Evolutionary conservation across 2,329 filamentous ascomycete species (phyloP), one percentile per base, ranked within the genome.

Genomic region (Ophiognomonia clavigignenti-juglandacearum): DNA sequence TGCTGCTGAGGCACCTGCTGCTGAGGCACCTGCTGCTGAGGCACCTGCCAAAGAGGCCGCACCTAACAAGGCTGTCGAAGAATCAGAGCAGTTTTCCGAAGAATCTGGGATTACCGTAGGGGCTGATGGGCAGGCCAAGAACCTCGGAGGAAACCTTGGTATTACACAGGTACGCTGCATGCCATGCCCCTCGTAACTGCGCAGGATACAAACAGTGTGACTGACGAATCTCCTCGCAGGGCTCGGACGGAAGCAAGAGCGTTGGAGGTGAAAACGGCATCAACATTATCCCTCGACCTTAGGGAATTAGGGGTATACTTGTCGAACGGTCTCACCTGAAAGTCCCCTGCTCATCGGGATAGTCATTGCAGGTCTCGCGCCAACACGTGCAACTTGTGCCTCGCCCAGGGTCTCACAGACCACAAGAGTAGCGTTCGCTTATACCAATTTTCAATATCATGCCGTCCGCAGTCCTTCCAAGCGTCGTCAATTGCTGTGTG

Each of bases 1-100:
- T 9, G 22, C 38, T 22, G 37, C 44, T 13, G 37, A 24, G 16
- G 43, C 10, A 6, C 16, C 22, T 2, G 35, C 43, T 8, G 29
- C 44, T 13, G 32, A 40, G 22, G n/a, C 34, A 16, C 31, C 32
- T 4, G 42, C 24, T 55, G 7, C 47, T 47, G 18, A 57, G 53
- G 41, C 52, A 18, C 29, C 34, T 11, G 43, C 43, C 8, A 22
- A 38, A 36, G 41, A 29, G 6, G 43, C 27, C 18, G 34, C 41
- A 24, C 32, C 44, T 4, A 39, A 43, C 9, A 42, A 47, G 14
- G 49, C 49, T 14, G 36, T 48, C 22, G 37, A 34, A 13, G 49
- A 52, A 18, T 43, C 41, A n/a, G 49, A 52, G 41, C 49, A 52
- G 39, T 52, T 52, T 34, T 48, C 45, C 26, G 49, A 52, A 34